A percentile compares a stretch with the other conserved stretches of the same genome.
phyloP scores from a whole-genome alignment of 345 rosid species.

The Hirschfeldia incana region DNA sequence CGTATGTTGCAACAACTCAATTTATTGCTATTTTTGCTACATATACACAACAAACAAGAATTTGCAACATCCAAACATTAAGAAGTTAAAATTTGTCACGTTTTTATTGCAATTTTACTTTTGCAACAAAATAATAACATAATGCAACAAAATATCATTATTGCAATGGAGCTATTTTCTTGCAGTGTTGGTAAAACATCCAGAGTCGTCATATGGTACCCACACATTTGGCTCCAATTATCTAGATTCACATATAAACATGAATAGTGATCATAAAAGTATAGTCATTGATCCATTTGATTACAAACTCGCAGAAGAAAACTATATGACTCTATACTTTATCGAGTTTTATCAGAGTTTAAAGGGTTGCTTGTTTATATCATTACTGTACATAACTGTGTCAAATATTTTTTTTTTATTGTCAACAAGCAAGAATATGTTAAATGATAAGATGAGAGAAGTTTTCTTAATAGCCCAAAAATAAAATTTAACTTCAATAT shows the following conservation, averaged over 20 bases:
- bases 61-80: not conserved
- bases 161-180: not conserved
- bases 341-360: not conserved
- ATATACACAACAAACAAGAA: not conserved
- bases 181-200: constrained; percentile 15
- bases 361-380: not conserved
- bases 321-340: not conserved
- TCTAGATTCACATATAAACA: constrained; percentile 15
- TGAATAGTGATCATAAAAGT: not conserved
- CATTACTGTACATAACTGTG: not conserved
- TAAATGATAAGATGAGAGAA: too few species aligned
- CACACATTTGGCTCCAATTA: constrained; percentile 38
- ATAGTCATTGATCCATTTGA: not conserved
- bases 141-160: not conserved
- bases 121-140: not conserved
- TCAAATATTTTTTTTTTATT: too few species aligned
- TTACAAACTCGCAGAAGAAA: not conserved
- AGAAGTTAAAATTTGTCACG: not conserved
- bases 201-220: not conserved
- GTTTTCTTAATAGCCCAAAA: too few species aligned
- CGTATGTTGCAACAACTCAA: not conserved
- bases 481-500: too few species aligned
- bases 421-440: too few species aligned
- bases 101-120: not conserved
- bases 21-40: too few species aligned